Evolutionary conservation across 2,329 filamentous ascomycete species (phyloP), one percentile per base, ranked within the genome.

Genomic region (Boeremia exigua): DNA sequence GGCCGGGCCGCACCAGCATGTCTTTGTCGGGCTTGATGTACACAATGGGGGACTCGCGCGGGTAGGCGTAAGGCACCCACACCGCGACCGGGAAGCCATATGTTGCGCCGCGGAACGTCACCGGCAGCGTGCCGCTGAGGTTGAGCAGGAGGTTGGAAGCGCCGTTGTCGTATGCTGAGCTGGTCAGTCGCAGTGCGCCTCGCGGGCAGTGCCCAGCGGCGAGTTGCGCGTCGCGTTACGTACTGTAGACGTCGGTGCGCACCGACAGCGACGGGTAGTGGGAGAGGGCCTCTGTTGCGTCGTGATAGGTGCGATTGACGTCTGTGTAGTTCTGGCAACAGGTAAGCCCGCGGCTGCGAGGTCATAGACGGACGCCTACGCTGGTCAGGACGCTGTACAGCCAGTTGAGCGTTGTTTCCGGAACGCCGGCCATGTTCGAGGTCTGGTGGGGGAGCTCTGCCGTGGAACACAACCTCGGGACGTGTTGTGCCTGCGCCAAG

Each of bases 171-270:
- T 93, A 96, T 52, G 94, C 92, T 96, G 69, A 50, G 70, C 70
- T 59, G 61, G 53, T 66, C 28, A 68, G 62, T 58, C 40, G 40
- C 30, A 59, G 25, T 48, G 45, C 19, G 39, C 38, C 15, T 9
- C 7, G 10, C 8, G 40, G 6, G 42, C n/a, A 17, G 23, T 47
- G 27, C 50, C 33, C 36, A 19, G 23, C 23, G 23, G 8, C 34
- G 43, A 28, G 37, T 34, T 51, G 39, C 47, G 40, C 34, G 29
- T 32, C 15, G 42, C 14, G 7, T 37, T 27, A 75, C 86, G 68
- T 84, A 96, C 92, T 98, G 78, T 98, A 96, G 47, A 98, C 93
- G 75, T 98, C 93, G 58, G 95, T 99, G 66, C 91, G 86, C 25
- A 93, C 92, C 8, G 88, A 85, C 19, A 99, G 82, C 2, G 91